Percentiles rank a stretch among this genome's conserved stretches.
phyloP scores from a whole-genome alignment of 1,284 basidiomycete genomes.

The Fomitiporia mediterranea region DNA sequence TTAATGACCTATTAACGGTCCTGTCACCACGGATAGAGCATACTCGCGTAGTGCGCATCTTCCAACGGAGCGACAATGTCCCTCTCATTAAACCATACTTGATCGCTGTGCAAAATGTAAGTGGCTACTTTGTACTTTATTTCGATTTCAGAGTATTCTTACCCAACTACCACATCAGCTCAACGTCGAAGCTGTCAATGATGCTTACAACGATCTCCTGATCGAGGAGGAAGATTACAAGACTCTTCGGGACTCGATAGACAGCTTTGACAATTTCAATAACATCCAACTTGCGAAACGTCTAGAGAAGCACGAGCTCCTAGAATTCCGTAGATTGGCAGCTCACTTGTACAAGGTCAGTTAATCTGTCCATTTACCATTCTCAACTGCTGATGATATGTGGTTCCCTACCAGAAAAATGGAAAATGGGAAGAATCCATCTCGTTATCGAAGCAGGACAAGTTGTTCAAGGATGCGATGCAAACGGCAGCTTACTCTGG shows the following conservation, averaged over 20 bases:
- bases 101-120: slow-evolving; percentile 90
- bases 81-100: slow-evolving; percentile 95
- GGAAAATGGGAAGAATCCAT: slow-evolving; percentile 93
- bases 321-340: slow-evolving; percentile 94
- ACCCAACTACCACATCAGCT: slow-evolving; percentile 44
- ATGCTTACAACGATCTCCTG: slow-evolving; percentile 93
- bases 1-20: slow-evolving; percentile 91
- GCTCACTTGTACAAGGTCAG: slow-evolving; percentile 91
- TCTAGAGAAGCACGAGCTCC: slow-evolving; percentile 85
- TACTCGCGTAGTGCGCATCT: slow-evolving; percentile 91
- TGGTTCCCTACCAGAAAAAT: slow-evolving; percentile 91
- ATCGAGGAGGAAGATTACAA: slow-evolving; percentile 99
- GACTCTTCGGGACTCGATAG: slow-evolving; percentile 92
- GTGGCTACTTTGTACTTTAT: slow-evolving; percentile 26
- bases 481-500: slow-evolving; percentile 84
- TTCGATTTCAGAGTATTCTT: background rate
- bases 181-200: slow-evolving; percentile 96
- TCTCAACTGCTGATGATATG: no score
- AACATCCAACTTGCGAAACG: slow-evolving; percentile 83
- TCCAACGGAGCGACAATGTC: slow-evolving; percentile 92
- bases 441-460: slow-evolving; percentile 90
- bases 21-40: slow-evolving; percentile 94
- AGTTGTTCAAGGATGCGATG: slow-evolving; percentile 95
- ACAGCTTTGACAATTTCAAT: slow-evolving; percentile 98
- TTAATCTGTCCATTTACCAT: no score